These are phyloP conservation scores for Wickerhamomyces kurtzmanii DNA, from an alignment of 805 yeast genomes.

Conservation along the genomic window DNA sequence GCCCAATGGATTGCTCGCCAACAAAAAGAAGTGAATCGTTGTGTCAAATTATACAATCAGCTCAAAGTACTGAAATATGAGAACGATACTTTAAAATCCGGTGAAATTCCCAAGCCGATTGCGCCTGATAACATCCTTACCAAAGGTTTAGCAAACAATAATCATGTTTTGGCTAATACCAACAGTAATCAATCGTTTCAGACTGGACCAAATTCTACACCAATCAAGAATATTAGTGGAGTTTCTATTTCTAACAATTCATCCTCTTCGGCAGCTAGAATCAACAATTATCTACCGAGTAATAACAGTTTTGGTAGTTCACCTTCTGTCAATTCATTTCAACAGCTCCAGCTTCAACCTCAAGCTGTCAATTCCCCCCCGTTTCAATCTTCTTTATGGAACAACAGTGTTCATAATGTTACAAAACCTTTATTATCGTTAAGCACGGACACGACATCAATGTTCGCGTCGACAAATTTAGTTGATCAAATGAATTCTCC, in stretches of 20 bases:
- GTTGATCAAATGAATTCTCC: conserved; percentile 21
- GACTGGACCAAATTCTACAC: too few species aligned
- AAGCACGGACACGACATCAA: conserved; percentile 3
- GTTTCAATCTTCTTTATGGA: conserved; percentile 1
- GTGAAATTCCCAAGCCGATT: too few species aligned
- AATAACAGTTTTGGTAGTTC: too few species aligned
- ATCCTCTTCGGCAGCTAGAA: too few species aligned
- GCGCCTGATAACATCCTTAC: too few species aligned
- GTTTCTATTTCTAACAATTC: too few species aligned
- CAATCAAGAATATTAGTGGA: too few species aligned
- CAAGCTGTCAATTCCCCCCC: conserved; percentile 3
- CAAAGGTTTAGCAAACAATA: too few species aligned
- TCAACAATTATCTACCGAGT: too few species aligned
- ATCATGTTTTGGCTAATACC: too few species aligned
- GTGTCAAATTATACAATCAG: conserved; percentile 16
- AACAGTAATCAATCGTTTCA: too few species aligned
- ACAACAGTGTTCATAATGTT: conserved; percentile 1
- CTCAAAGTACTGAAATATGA: conserved; percentile 7
- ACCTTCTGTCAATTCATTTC: conserved; percentile 6
- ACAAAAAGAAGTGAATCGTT: conserved; percentile 23
- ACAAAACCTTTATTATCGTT: not conserved
- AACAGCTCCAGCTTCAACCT: conserved; percentile 2
- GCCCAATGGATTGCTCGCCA: conserved; percentile 29
- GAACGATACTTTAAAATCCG: too few species aligned
- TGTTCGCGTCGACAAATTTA: conserved; percentile 9